Evolutionary conservation across 2,329 filamentous ascomycete species (phyloP), one percentile per base, ranked within the genome.

Genomic region (Diaporthe helianthi): DNA sequence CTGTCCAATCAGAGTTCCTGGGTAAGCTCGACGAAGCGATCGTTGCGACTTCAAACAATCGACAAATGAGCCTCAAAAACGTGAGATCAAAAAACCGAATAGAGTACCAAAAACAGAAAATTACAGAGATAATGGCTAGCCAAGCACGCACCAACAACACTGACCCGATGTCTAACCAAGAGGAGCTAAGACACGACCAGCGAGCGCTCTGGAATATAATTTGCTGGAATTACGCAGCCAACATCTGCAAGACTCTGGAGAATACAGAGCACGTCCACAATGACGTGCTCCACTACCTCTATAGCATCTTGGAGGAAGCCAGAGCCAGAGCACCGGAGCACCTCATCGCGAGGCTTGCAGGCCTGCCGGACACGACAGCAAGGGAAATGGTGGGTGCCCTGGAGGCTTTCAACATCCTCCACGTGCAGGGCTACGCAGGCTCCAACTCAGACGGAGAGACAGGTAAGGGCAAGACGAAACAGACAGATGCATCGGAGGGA

Each of bases 281-380:
- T 60, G 36, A 65, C 26, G 66, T 69, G 38, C 29, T 66, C 13
- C 69, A 71, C 36, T 33, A 24, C 22, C 53, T 71, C 15, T 71
- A 69, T 52, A 29, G 46, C 36, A 69, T 69, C 22, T 38, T 71
- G 26, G 47, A 65, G 10, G 10, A 17, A 7, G 52, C 58, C 46
- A 53, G 49, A 13, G 33, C 10, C n/a, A 46, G 58, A 6, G 12
- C 33, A 24, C 46, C 69, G 2, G 2, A 24, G 26, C n/a, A 60
- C 36, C 66, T 71, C n/a, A 51, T 54, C 52, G 17, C 33, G n/a
- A 67, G 12, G 29, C 55, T 71, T 1, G 51, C 47, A 13, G 24
- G 33, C 31, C 69, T 69, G 6, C 52, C 66, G 36, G 36, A 61
- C 26, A 36, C 38, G 24, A 65, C 38, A 22, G 66, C 66, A 9